Conservation (phyloP, 441 rosid species). For the Pelargonium citronellum region DNA sequence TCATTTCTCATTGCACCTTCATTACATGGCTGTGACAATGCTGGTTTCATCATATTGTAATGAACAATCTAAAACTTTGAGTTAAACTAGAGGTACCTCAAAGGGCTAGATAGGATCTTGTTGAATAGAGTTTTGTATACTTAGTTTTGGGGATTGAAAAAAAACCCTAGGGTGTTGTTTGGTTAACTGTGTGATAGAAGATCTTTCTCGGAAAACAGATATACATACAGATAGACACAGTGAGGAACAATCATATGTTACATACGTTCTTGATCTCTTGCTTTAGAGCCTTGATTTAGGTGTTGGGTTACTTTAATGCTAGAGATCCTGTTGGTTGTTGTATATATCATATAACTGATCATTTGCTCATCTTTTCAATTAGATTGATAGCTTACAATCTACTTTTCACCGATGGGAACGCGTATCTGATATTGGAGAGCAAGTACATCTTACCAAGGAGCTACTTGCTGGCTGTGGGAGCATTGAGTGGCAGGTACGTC, state of each 20-base stretch:
- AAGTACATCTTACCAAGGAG: conserved; percentile 57
- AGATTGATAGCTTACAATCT: conserved; percentile 90
- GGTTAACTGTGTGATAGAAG: too few species aligned
- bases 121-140: too few species aligned
- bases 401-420: conserved; percentile 86
- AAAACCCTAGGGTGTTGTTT: too few species aligned
- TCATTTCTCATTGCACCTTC: too few species aligned
- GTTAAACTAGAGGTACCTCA: too few species aligned
- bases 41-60: too few species aligned
- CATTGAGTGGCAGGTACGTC: conserved; percentile 91
- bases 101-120: too few species aligned
- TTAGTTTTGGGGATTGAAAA: too few species aligned
- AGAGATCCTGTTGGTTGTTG: not conserved
- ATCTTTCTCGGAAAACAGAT: too few species aligned
- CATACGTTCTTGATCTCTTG: not conserved
- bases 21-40: too few species aligned
- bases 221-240: too few species aligned
- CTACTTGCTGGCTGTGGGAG: conserved; percentile 73
- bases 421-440: conserved; percentile 53
- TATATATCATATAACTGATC: not conserved
- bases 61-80: too few species aligned
- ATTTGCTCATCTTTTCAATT: conserved; percentile 21
- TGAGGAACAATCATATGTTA: not conserved
- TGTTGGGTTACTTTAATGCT: not conserved
- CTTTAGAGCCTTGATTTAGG: not conserved